Evolutionary conservation across 2,329 filamentous ascomycete genomes (phyloP), one percentile per base, ranked within the genome.

Genomic region (Shiraia bambusicola): DNA sequence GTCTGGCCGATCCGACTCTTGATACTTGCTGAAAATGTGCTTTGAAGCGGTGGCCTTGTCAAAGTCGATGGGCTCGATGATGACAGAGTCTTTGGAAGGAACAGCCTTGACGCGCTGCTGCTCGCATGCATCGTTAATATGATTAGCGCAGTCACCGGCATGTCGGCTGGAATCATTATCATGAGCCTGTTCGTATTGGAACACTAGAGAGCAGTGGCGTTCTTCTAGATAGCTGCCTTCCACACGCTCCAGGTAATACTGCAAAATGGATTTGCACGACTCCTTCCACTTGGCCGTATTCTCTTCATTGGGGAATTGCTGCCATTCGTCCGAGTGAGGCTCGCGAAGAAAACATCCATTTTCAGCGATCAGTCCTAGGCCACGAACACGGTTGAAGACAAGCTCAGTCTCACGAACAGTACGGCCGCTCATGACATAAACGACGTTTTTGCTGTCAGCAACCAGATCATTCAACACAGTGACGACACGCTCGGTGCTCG

Each of bases 81-180:
- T 77, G 36, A 97, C 83, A 29, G 84, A 86, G 24, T 88, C 83
- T 42, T 93, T 87, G 11, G 88, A 75, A 1, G 87, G 85, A 13
- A 95, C 81, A 4, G 92, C 92, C 61, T 90, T 88, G 4, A 97
- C 86, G 24, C 83, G 80, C 69, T 94, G 88, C 40, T 79, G 81
- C 63, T 89, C 85, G 64, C 90, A 95, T 0, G 89, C 87, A 62
- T 95, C 91, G 63, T 97, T 97, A 75, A 97, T 93, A 59, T 96
- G 91, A 49, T 88, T 91, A 0, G 89, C 89, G 61, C 90, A 95
- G 64, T 97, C 92, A 14, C 86, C 87, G 0, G 90, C 92, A 58
- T 91, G 86, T 14, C 89, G 83, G 43, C 80, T 77, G 16, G 81
- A 79, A 37, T 86, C 82, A 43, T 81, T 81, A 63, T 96, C 88